Base-by-base conservation (phyloP, 169 alveolate species). In the Eimeria praecox region DNA sequence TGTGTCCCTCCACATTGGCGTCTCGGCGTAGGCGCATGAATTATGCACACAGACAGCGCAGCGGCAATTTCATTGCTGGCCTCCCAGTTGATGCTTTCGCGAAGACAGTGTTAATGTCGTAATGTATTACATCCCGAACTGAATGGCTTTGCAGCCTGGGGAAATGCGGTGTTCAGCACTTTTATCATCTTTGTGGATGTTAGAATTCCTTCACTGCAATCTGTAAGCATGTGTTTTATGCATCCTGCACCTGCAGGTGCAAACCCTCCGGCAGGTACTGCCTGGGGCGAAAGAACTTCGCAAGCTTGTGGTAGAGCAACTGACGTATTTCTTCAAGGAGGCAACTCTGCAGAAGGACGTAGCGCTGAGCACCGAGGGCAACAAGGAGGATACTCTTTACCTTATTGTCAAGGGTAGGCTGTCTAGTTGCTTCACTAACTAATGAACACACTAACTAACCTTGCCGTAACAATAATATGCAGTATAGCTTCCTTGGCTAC, bases 261-360 rank as follows among this genome's bases (percentile, higher is more conserved):
- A 59, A 18, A 56, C 69, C 10, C 85, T 92, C 12, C 64, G 95
- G 22, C 91, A 82, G 59, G 95, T 92, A 24, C 85, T 92, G 56
- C 95, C 95, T 3, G 95, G 95, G 14, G 95, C 82, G 18, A 82
- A 56, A 27, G 95, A 92, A 4, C 69, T 92, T 30, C 95, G 95
- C 86, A 52, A 83, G 54, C 91, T 92, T 3, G 73, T 92, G 33
- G 95, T 92, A 46, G 95, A 92, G 73, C 95, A 92, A 38, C 73
- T 92, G 62, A 92, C 91, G 1, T 92, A 92, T 66, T 92, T 92
- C 56, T 92, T 92, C 27, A 82, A 78, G 14, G 69, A 46, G 22
- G 91, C 88, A 0, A 92, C 83, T n/a, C 38, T 77, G 30, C 92
- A 77, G 22, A 77, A 92, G 54, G 95, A 62, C 85, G 52, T 92